Conservation (phyloP, 2,329 filamentous ascomycete species). For the Kalmusia sp. region DNA sequence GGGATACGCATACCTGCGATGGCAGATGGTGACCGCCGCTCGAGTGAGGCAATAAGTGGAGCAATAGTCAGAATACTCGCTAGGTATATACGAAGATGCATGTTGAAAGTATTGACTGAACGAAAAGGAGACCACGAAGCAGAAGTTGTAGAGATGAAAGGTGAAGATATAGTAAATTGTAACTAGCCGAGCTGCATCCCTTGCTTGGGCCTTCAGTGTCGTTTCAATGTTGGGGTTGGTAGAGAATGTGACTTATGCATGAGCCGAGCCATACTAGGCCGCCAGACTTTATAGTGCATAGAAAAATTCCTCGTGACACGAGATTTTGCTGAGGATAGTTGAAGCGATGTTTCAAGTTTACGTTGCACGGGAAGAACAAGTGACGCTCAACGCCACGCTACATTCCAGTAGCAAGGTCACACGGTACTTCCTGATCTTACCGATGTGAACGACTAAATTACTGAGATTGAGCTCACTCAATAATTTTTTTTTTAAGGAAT, state of each 20-base stretch:
- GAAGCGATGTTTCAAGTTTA: neutral
- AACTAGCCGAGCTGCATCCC: conserved; percentile 4
- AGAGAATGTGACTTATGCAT: neutral
- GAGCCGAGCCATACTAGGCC: neutral
- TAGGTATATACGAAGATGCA: conserved; percentile 11
- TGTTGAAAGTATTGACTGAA: neutral
- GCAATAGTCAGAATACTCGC: neutral
- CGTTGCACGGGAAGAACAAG: neutral
- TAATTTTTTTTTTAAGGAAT: too few species aligned
- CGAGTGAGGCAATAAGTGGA: neutral
- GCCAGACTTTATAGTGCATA: too few species aligned
- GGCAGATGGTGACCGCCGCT: conserved; percentile 8
- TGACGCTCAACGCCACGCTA: conserved; percentile 12
- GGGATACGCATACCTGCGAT: conserved; percentile 12
- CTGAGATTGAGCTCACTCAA: too few species aligned
- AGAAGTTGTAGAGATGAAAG: neutral
- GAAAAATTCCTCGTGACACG: neutral
- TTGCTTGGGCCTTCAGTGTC: neutral
- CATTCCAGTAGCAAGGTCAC: conserved; percentile 16
- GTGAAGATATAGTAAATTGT: neutral
- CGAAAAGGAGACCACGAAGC: neutral
- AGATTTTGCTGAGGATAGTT: neutral
- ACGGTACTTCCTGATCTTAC: too few species aligned
- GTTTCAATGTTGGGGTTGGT: neutral
- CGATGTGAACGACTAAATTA: too few species aligned